Base-by-base conservation (phyloP, 805 yeast genomes). In the Candida coleopterorum region DNA sequence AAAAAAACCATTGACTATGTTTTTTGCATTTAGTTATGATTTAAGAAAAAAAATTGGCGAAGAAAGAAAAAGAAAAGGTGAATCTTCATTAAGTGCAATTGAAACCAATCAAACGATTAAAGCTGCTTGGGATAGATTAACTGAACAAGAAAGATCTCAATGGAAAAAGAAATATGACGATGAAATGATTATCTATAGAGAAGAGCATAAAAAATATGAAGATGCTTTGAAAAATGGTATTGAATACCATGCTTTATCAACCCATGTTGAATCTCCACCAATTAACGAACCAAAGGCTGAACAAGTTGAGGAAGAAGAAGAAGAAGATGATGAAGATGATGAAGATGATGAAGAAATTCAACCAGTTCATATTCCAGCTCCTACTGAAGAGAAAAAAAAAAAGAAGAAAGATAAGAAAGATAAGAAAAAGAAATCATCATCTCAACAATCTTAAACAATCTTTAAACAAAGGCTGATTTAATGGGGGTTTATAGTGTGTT, bases 1-100 rank as follows among this genome's bases (percentile, higher is more conserved):
- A 41, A 87, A 85, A 71, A 88, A 88, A 53, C 97, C 98, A 11
- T 69, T 86, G 53, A 88, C 96, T 16, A 83, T 85, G 30, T 89
- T 79, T 66, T 85, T 90, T 59, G 70, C 71, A 28, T 90, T 79
- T 61, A 79, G 86, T 36, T 80, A 83, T 46, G 79, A 77, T 46
- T 75, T 79, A 46, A 79, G 96, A 52, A 83, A 81, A 43, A 65
- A 72, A 25, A 72, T 89, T 44, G 77, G 81, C 39, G 80, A 75
- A 37, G 88, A 84, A 44, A 75, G 95, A 53, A 72, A 65, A 38
- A 62, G 62, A 25, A 65, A 70, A 33, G 64, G 83, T 23, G 68
- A 72, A 49, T 75, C 82, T 11, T 76, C 85, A 9, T 70, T 83
- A 45, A 70, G 81, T 9, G 84, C 87, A 27, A 75, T 79, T 15